Conservation (phyloP, 345 rosid genomes). For the Heritiera littoralis region DNA sequence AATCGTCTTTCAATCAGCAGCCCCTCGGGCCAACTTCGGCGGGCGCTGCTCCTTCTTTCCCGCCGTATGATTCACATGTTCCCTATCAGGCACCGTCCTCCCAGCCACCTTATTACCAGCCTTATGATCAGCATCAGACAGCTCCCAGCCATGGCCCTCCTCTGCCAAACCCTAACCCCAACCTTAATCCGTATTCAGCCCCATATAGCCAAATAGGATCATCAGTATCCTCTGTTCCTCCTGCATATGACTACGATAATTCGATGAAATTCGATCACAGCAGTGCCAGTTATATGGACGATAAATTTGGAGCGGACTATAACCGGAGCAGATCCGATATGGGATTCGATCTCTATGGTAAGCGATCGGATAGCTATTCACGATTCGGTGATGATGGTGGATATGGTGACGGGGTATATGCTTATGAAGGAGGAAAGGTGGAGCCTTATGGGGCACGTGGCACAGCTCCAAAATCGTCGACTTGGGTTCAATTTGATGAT, state of each 20-base stretch:
- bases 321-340: conserved; percentile 46
- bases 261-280: conserved; percentile 56
- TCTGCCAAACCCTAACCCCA: conserved; percentile 38
- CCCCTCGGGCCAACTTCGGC: conserved; percentile 29
- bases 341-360: conserved; percentile 64
- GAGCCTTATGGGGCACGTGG: conserved; percentile 98
- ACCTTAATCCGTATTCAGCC: conserved; percentile 42
- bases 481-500: conserved; percentile 79
- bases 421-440: conserved; percentile 77
- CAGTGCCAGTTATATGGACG: conserved; percentile 43
- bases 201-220: conserved; percentile 45
- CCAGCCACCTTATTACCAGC: conserved; percentile 53
- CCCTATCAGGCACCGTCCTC: conserved; percentile 55
- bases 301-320: conserved; percentile 53
- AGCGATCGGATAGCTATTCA: conserved; percentile 53
- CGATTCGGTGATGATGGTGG: conserved; percentile 58
- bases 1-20: conserved; percentile 37
- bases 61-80: conserved; percentile 61
- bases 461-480: conserved; percentile 75
- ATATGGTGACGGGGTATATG: conserved; percentile 82
- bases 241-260: conserved; percentile 53
- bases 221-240: conserved; percentile 46
- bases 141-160: conserved; percentile 45
- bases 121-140: conserved; percentile 66
- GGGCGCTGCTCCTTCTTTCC: conserved; percentile 48